Evolutionary conservation across 305 asterid species (phyloP), one percentile per base, ranked within the genome.

Genomic region (Nicotiana rustica): DNA sequence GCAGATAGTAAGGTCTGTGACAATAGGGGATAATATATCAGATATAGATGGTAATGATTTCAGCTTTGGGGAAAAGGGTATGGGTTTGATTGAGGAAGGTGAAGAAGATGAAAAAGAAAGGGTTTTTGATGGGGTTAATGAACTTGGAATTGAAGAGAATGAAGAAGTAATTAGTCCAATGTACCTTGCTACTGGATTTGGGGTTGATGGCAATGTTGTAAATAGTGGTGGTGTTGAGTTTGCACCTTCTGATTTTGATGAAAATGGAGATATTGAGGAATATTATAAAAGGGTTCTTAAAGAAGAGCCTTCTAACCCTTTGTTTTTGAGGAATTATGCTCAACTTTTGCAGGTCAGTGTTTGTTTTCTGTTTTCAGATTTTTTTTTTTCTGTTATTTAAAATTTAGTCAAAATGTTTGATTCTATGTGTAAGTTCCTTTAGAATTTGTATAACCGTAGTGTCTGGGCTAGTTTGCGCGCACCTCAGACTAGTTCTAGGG

Each of bases 321-420:
- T 90, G 88, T 82, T 85, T 65, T 85, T 91, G 86, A 92, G 86
- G 83, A 90, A 88, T 60, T 90, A 91, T 85, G 98, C 97, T 83
- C 92, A 87, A 57, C 82, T 88, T 90, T 86, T 94, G 82, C 88
- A 88, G 97, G 99, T 95, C 57, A 38, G 88, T 85, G 17, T 62
- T 52, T 77, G 15, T 13, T 15, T 62, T 83, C 67, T n/a, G 15
- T 59, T 86, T 81, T 21, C 17, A 47, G 78, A 25, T 41, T 8
- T 3, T 8, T 8, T 8, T 0, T 41, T 41, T 41, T 25, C 25
- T 25, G 25, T 25, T 25, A 8, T 8, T 41, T 41, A 8, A 15
- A 1, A 7, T 41, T 38, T 38, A 38, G 49, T 41, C 49, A 2
- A 41, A 0, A 41, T 41, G 49, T 41, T 41, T 41, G 49, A 1